Conservation (phyloP, 257 asterid genomes). For the Gentiana straminea region DNA sequence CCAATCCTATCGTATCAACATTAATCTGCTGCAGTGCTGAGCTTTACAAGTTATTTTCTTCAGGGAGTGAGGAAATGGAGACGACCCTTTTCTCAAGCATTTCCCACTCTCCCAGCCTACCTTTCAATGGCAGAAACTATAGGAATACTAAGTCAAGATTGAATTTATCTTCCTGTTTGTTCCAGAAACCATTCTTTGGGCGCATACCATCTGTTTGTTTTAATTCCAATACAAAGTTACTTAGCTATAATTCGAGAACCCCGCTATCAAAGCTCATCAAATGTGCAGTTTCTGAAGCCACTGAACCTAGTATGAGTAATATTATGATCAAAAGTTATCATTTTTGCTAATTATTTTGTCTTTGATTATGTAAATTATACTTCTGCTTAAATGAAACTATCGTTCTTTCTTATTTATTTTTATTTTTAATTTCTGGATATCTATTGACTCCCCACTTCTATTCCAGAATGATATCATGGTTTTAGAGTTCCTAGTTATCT, state of each 20-base stretch:
- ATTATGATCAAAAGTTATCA: constrained; percentile 1
- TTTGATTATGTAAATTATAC: too few relatives aligned
- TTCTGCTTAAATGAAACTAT: too few relatives aligned
- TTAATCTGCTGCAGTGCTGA: not conserved
- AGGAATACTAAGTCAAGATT: constrained; percentile 14
- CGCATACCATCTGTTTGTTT: constrained; percentile 18
- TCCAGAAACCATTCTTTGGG: constrained; percentile 44
- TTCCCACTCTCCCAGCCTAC: constrained; percentile 16
- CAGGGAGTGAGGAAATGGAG: constrained; percentile 38
- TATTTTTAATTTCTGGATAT: constrained; percentile 5
- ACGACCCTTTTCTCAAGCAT: constrained; percentile 44
- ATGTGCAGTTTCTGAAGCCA: constrained; percentile 65
- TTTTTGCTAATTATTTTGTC: not conserved
- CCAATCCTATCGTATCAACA: constrained; percentile 28
- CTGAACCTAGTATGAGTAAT: constrained; percentile 47
- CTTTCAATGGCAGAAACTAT: constrained; percentile 17
- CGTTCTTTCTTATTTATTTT: not conserved
- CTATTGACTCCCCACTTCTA: not conserved
- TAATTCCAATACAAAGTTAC: constrained; percentile 18
- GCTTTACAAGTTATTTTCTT: constrained; percentile 13
- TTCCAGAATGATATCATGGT: too few relatives aligned
- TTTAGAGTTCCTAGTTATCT: too few relatives aligned
- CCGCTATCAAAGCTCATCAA: constrained; percentile 35
- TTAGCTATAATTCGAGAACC: constrained; percentile 14
- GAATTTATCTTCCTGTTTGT: constrained; percentile 27